Percentiles rank a stretch among this genome's conserved stretches.
Evolutionary conservation across 352 stramenopile species (phyloP).

Genomic region (Phytopythium sindhum): DNA sequence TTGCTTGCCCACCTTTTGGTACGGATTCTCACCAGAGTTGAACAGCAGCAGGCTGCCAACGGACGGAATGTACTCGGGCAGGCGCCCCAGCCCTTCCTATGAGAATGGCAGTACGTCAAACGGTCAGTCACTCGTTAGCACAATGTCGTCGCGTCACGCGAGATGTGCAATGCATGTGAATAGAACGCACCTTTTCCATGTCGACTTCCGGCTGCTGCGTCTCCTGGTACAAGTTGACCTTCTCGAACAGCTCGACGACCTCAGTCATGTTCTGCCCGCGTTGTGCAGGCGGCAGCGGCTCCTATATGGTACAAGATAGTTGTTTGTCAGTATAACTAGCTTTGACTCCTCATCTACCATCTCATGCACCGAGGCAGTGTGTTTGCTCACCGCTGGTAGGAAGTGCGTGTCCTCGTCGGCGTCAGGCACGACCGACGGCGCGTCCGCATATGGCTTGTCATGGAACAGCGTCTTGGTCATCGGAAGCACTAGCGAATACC

Average conservation of each 20-base stretch:
- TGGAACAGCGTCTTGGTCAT: slow-evolving; percentile 76
- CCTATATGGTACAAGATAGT: slow-evolving; percentile 16
- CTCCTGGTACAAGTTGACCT: slow-evolving; percentile 76
- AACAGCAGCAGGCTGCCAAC: slow-evolving; percentile 83
- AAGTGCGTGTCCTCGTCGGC: slow-evolving; percentile 81
- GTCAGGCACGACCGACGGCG: slow-evolving; percentile 61
- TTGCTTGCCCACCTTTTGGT: slow-evolving; percentile 60
- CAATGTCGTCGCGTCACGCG: not conserved
- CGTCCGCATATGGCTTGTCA: slow-evolving; percentile 82
- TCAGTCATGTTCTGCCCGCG: slow-evolving; percentile 78
- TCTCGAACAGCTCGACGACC: slow-evolving; percentile 80
- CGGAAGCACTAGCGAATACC: slow-evolving; percentile 19
- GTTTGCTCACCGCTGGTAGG: slow-evolving; percentile 45
- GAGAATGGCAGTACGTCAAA: not conserved
- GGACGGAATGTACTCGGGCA: slow-evolving; percentile 81
- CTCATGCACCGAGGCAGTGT: not conserved
- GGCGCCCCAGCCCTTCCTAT: slow-evolving; percentile 64
- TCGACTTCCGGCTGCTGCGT: slow-evolving; percentile 71
- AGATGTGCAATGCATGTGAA: not conserved
- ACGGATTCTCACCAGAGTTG: slow-evolving; percentile 86
- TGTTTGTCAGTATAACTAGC: not conserved
- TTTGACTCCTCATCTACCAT: not conserved
- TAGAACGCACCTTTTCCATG: slow-evolving; percentile 57
- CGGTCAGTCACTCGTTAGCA: not conserved
- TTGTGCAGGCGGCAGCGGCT: slow-evolving; percentile 65